Base-by-base conservation (phyloP, 176 grass and related monocot species). In the Ensete glaucum region DNA sequence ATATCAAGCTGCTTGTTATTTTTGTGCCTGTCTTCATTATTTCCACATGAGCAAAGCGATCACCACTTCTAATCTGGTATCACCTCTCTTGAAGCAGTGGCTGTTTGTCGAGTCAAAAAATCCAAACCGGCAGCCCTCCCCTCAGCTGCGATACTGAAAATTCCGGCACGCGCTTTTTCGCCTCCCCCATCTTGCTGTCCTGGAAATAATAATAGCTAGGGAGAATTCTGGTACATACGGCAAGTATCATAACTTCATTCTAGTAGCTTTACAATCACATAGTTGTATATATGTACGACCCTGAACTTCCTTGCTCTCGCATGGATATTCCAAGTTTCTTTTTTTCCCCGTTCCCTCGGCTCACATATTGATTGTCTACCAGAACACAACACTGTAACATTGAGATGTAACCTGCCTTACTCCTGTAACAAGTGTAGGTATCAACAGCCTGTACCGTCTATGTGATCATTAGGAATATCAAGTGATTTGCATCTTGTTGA, bases 211-310 rank as follows among this genome's bases (percentile, higher is more conserved):
- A 50, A 50, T 21, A 50, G 16, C 17, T 52, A 10, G 43, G 16
- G 50, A 19, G 43, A 70, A 51, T 52, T 70, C 67, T 70, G 67
- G 67, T 70, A 70, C 67, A 50, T 50, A 70, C n/a, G 67, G 1
- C 67, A 17, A 20, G 6, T 10, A 26, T 26, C 6, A 65, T 26
- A 65, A 29, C 63, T 65, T 65, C 8, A 69, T 69, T 70, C 67
- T 51, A 51, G 63, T 70, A 9, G 67, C 19, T 70, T 49, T 48
- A 16, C 43, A 21, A 51, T 70, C 48, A 70, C 29, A 70, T 34
- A 70, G 51, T 48, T 70, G 67, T 70, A 70, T 25, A 70, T 70
- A 70, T 50, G 67, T 25, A 52, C 16, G 23, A 25, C 34, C 17
- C 20, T 2, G 11, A 50, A 50, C 67, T 50, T 69, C 51, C 9